Conservation (phyloP, 2,329 filamentous ascomycete species). For the Claviceps spartinae region DNA sequence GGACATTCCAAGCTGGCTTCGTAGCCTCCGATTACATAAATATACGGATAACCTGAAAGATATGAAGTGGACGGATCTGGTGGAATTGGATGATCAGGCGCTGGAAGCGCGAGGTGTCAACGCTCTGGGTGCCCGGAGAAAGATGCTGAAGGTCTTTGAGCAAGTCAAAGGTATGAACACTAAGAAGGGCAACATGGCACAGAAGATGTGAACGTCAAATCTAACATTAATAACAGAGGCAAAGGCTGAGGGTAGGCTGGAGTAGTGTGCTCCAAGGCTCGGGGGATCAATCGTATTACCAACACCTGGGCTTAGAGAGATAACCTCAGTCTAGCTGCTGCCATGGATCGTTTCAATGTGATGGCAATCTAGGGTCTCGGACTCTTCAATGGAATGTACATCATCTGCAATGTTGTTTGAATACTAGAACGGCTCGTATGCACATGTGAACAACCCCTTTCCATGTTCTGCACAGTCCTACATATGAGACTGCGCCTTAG, state of each 20-base stretch:
- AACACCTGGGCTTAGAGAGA: background rate
- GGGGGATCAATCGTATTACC: background rate
- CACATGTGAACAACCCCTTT: background rate
- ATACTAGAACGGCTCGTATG: background rate
- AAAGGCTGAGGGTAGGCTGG: slow-evolving; percentile 58
- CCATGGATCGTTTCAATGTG: background rate
- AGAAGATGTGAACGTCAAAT: background rate
- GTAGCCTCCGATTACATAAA: slow-evolving; percentile 90
- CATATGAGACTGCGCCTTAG: background rate
- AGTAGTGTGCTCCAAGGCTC: slow-evolving; percentile 15
- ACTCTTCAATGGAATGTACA: background rate
- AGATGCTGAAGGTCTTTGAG: slow-evolving; percentile 99
- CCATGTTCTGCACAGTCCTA: background rate
- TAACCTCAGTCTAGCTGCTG: background rate
- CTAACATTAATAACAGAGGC: slow-evolving; percentile 39
- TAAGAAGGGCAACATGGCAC: background rate
- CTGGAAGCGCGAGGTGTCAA: slow-evolving; percentile 89
- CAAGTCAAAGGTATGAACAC: slow-evolving; percentile 61
- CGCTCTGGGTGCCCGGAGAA: slow-evolving; percentile 82
- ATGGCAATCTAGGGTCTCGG: background rate
- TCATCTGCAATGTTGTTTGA: slow-evolving; percentile 1
- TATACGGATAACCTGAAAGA: slow-evolving; percentile 98
- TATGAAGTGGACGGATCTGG: slow-evolving; percentile 85
- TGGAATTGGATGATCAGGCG: slow-evolving; percentile 85
- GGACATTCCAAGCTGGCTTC: slow-evolving; percentile 92